phyloP scores from a whole-genome alignment of 2,329 filamentous ascomycete genomes.

The Microcera coccophila region DNA sequence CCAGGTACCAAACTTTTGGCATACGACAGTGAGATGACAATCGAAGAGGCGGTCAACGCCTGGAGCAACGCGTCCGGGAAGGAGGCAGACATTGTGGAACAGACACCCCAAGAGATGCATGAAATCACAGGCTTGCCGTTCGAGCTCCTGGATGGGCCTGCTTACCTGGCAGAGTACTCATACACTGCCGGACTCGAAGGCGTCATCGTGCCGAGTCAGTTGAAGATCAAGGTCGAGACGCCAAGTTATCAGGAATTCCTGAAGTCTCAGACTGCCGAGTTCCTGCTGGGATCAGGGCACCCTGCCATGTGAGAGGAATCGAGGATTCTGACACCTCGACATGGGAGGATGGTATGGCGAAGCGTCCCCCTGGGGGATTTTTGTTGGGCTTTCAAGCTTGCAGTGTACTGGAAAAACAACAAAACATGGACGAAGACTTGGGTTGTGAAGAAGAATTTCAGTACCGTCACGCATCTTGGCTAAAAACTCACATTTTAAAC shows the following conservation, averaged over 20 bases:
- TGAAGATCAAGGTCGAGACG: conserved; percentile 33
- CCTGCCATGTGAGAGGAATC: neutral
- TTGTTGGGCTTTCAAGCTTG: too few relatives aligned
- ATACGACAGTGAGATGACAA: conserved; percentile 38
- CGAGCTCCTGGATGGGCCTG: conserved; percentile 37
- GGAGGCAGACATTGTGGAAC: conserved; percentile 28
- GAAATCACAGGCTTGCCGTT: conserved; percentile 30
- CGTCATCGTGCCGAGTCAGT: conserved; percentile 36
- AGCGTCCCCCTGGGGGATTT: too few relatives aligned
- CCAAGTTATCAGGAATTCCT: conserved; percentile 31
- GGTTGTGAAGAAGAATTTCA: too few relatives aligned
- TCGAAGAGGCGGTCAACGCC: conserved; percentile 29
- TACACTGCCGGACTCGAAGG: conserved; percentile 39
- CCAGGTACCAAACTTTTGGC: conserved; percentile 41
- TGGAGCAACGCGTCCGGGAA: conserved; percentile 38
- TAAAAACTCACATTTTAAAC: too few relatives aligned
- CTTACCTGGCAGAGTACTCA: conserved; percentile 36
- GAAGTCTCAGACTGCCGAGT: conserved; percentile 11
- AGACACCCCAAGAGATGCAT: conserved; percentile 33
- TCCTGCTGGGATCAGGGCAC: conserved; percentile 5
- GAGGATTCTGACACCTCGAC: too few relatives aligned
- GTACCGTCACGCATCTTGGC: too few relatives aligned
- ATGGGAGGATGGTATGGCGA: too few relatives aligned
- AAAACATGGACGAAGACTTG: too few relatives aligned
- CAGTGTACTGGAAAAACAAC: too few relatives aligned